A percentile compares a stretch with the other conserved stretches of the same genome.
Evolutionary conservation across 192 early-diverging fungal genomes (phyloP).

Genomic region (Umbelopsis vinacea): DNA sequence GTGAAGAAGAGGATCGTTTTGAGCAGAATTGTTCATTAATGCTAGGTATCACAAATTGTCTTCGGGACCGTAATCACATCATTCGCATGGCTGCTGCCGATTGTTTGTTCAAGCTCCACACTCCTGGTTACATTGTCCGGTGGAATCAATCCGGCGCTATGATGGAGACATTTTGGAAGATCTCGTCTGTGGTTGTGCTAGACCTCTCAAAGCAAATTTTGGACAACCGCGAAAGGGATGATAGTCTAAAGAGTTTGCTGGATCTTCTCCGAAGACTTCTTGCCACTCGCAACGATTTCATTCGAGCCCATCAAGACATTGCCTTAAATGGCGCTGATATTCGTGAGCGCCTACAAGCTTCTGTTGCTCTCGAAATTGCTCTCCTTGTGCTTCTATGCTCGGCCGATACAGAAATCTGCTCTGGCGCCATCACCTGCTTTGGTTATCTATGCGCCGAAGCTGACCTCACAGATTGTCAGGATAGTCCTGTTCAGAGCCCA

Average conservation of each 20-base stretch:
- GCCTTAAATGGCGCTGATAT: slow-evolving; percentile 59
- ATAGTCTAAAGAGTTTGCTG: slow-evolving; percentile 67
- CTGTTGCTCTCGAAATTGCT: slow-evolving; percentile 74
- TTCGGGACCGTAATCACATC: slow-evolving; percentile 68
- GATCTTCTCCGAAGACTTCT: slow-evolving; percentile 71
- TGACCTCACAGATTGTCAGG: slow-evolving; percentile 64
- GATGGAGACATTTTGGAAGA: slow-evolving; percentile 82
- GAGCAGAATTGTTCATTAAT: slow-evolving; percentile 80
- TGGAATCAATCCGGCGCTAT: slow-evolving; percentile 80
- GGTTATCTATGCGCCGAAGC: slow-evolving; percentile 74
- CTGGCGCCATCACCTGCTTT: slow-evolving; percentile 65
- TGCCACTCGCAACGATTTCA: slow-evolving; percentile 64
- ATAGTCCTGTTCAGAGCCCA: slow-evolving; percentile 45
- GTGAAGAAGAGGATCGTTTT: slow-evolving; percentile 64
- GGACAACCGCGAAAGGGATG: slow-evolving; percentile 67
- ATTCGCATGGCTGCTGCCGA: slow-evolving; percentile 77
- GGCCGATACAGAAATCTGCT: slow-evolving; percentile 69
- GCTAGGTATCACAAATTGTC: slow-evolving; percentile 73
- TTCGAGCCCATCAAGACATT: slow-evolving; percentile 52
- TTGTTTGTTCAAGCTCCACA: slow-evolving; percentile 76
- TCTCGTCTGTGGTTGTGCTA: slow-evolving; percentile 66
- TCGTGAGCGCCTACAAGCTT: slow-evolving; percentile 68
- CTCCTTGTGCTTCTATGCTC: slow-evolving; percentile 79
- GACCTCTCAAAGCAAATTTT: slow-evolving; percentile 77
- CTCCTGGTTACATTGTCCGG: slow-evolving; percentile 66